Base-by-base conservation (phyloP, 2,329 filamentous ascomycete species). In the Aspergillus cejpii region DNA sequence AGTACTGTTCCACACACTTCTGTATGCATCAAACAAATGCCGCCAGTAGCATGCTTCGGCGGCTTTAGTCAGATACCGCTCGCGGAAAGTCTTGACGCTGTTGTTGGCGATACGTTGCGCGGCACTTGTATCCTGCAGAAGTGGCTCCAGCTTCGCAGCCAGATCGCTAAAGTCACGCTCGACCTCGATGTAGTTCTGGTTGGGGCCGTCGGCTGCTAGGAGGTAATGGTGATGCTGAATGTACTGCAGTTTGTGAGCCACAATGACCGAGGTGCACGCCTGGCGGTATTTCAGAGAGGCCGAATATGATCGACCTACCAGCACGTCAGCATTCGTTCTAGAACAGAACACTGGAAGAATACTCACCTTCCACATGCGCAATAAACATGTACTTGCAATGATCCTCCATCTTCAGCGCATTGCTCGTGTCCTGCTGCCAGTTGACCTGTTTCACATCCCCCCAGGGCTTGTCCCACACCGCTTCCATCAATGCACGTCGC, bases 101-200 rank as follows among this genome's bases (percentile, higher is more conserved):
- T 76, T 74, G 12, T 66, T 58, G 19, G 74, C 74, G 37, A 78
- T 76, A 19, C 52, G 55, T 46, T 67, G 56, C 1, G 73, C 72
- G 7, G 62, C 56, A 2, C 61, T 53, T 3, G 63, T 63, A 44
- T 74, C 52, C 6, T 48, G 48, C 19, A 70, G 53, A 4, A 74
- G 54, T 3, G 61, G 58, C 3, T 69, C 47, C 43, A 72, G 65
- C 29, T 63, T 68, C 6, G 60, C 52, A 2, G 59, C 50, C 47
- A 79, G 68, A 51, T 83, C 78, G 51, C 75, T 76, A 60, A 80
- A 83, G 57, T 76, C 70, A 11, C 67, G 61, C 42, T 70, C 60
- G 3, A 76, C 72, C 45, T 70, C 63, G 24, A 76, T 65, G 36
- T 65, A 73, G 53, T 75, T 76, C 52, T 75, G 72, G 7, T 70